Percentiles rank a stretch among this genome's conserved stretches.
These are phyloP conservation scores for Mucor piriformis DNA, from an alignment of 371 early-diverging fungal genomes.

Conservation along the genomic window DNA sequence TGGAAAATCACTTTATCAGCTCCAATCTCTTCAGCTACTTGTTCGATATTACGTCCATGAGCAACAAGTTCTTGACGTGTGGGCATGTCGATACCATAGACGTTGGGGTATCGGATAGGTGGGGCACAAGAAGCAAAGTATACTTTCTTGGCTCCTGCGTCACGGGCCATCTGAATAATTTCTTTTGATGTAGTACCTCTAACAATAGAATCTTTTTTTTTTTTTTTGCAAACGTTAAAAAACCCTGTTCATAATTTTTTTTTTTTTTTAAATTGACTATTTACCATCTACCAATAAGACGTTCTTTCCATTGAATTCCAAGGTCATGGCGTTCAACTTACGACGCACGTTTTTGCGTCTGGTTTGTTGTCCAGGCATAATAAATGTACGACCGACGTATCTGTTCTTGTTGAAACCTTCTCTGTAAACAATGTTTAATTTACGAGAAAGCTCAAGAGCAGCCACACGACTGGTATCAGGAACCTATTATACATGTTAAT, in stretches of 20 bases:
- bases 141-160: slow-evolving; percentile 96
- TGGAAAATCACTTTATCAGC: slow-evolving; percentile 95
- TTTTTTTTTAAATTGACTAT: slow-evolving; percentile 5
- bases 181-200: slow-evolving; percentile 97
- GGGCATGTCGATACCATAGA: slow-evolving; percentile 99
- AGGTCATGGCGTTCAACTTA: slow-evolving; percentile 96
- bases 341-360: slow-evolving; percentile 92
- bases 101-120: slow-evolving; percentile 94
- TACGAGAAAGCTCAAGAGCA: slow-evolving; percentile 89
- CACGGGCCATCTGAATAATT: slow-evolving; percentile 98
- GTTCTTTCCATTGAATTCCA: slow-evolving; percentile 94
- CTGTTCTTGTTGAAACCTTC: slow-evolving; percentile 99
- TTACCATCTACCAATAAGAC: slow-evolving; percentile 95
- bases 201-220: slow-evolving; percentile 86
- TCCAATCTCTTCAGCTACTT: slow-evolving; percentile 86
- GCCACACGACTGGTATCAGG: slow-evolving; percentile 96
- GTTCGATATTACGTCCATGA: slow-evolving; percentile 71
- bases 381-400: slow-evolving; percentile 97
- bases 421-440: slow-evolving; percentile 85
- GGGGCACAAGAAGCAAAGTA: slow-evolving; percentile 98
- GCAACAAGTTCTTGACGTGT: slow-evolving; percentile 91
- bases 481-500: slow-evolving; percentile 46
- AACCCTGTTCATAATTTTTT: neutral
- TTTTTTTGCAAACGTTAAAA: neutral
- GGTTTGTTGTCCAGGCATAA: slow-evolving; percentile 96